Conservation (phyloP, 1,139 yeast genomes). For the Arxiozyma telluris region DNA sequence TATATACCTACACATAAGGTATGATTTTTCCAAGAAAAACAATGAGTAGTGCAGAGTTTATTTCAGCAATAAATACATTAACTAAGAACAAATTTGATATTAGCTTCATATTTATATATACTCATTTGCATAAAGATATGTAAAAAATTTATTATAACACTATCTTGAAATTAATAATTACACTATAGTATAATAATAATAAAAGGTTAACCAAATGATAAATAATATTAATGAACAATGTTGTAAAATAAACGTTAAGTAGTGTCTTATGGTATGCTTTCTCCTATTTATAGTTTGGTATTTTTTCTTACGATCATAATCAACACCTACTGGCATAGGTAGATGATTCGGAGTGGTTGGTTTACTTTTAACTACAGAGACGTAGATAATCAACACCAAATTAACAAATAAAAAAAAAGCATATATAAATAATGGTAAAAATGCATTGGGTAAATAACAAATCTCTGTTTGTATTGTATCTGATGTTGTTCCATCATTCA, state of each 20-base stretch:
- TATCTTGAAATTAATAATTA: not conserved
- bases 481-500: slow-evolving; percentile 37
- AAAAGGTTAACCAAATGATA: not conserved
- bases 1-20: no score
- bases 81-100: not conserved
- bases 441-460: slow-evolving; percentile 71
- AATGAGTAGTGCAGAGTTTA: no score
- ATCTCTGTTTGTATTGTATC: slow-evolving; percentile 22
- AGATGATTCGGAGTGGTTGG: not conserved
- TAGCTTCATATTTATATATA: no score
- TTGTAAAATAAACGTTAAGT: not conserved
- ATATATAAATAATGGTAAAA: slow-evolving; percentile 41
- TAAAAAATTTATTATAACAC: not conserved
- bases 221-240: not conserved
- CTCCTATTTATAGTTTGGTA: not conserved
- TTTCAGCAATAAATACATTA: no score
- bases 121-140: not conserved
- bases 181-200: not conserved
- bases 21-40: not conserved
- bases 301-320: not conserved
- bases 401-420: slow-evolving; percentile 7
- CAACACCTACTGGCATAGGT: slow-evolving; percentile 2
- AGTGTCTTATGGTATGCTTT: not conserved
- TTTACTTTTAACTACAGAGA: not conserved
- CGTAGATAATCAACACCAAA: not conserved